Percentiles rank a stretch among this genome's conserved stretches.
Evolutionary conservation across 2,329 filamentous ascomycete species (phyloP).

Genomic region (Rutstroemia sydowiana): DNA sequence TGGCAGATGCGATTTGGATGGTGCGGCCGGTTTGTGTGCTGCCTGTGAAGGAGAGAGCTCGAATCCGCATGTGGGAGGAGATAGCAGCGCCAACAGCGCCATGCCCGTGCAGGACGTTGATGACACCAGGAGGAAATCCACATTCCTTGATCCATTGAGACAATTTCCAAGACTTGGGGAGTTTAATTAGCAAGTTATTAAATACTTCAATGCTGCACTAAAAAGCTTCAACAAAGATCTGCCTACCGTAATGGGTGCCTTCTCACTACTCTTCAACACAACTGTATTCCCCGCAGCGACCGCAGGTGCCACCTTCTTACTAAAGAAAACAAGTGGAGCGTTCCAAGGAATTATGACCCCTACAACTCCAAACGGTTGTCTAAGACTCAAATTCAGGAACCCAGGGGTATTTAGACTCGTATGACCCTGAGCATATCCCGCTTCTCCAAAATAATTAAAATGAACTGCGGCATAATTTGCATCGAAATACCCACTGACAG

Average conservation of each 20-base stretch:
- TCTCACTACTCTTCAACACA: slow-evolving; percentile 54
- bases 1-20: slow-evolving; percentile 31
- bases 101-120: slow-evolving; percentile 34
- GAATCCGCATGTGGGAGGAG: slow-evolving; percentile 26
- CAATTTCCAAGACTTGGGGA: slow-evolving; percentile 26
- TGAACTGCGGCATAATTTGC: slow-evolving; percentile 15
- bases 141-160: slow-evolving; percentile 33
- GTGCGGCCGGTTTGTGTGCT: slow-evolving; percentile 31
- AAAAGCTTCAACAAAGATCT: background rate
- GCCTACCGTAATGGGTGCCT: slow-evolving; percentile 49
- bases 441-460: slow-evolving; percentile 28
- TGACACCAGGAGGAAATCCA: slow-evolving; percentile 37
- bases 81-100: slow-evolving; percentile 26
- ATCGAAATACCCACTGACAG: slow-evolving; percentile 28
- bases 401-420: slow-evolving; percentile 16
- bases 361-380: slow-evolving; percentile 43
- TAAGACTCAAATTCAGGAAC: slow-evolving; percentile 48
- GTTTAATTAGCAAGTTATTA: background rate
- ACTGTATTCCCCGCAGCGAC: slow-evolving; percentile 52
- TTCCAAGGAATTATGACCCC: slow-evolving; percentile 53
- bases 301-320: slow-evolving; percentile 50
- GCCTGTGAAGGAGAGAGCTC: slow-evolving; percentile 26
- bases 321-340: slow-evolving; percentile 39
- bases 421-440: slow-evolving; percentile 31
- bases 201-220: too few relatives aligned